These are phyloP conservation scores for Spergularia azorica DNA, from an alignment of 179 eudicot genomes.

Conservation along the genomic window DNA sequence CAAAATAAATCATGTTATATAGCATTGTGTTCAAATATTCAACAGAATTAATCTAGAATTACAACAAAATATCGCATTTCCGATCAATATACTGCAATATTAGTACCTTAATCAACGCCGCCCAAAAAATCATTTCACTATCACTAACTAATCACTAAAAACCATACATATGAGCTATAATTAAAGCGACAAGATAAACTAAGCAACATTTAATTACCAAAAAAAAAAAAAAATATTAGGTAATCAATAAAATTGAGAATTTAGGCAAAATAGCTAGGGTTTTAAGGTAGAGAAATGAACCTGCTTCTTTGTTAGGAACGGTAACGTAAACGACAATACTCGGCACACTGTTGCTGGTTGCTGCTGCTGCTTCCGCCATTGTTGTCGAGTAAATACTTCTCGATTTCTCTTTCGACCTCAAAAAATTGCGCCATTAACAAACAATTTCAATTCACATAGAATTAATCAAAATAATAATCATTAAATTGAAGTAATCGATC, in stretches of 20 bases:
- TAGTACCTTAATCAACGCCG: too few species aligned
- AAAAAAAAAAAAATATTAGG: not conserved
- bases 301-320: slow-evolving; percentile 94
- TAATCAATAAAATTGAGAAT: not conserved
- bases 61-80: not conserved
- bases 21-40: not conserved
- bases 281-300: slow-evolving; percentile 26
- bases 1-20: not conserved
- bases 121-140: too few species aligned
- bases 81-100: too few species aligned
- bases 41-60: not conserved
- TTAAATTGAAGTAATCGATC: too few species aligned
- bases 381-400: slow-evolving; percentile 40
- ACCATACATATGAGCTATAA: too few species aligned
- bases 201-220: not conserved
- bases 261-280: not conserved
- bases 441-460: not conserved
- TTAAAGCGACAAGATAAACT: not conserved
- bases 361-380: slow-evolving; percentile 70
- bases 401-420: slow-evolving; percentile 34
- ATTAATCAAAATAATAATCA: not conserved
- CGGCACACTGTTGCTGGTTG: slow-evolving; percentile 50
- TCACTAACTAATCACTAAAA: too few species aligned
- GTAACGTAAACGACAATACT: slow-evolving; percentile 94
- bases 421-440: slow-evolving; percentile 30